These are phyloP conservation scores for Spergularia marina DNA, from an alignment of 148 eudicot species.

Conservation along the genomic window DNA sequence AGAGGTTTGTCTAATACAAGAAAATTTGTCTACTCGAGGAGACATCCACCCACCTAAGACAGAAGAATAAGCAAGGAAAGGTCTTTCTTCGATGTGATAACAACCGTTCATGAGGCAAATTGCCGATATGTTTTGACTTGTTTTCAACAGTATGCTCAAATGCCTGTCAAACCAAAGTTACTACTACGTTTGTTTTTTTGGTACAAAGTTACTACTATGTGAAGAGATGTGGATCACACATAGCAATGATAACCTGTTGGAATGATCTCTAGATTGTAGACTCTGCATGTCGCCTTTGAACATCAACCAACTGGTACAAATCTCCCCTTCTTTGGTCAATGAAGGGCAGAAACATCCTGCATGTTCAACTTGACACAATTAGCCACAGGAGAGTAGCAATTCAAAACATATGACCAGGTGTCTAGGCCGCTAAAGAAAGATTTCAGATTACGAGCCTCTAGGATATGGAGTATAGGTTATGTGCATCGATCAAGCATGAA, in stretches of 20 bases:
- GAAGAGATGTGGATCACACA: no score
- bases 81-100: background rate
- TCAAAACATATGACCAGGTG: no score
- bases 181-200: no score
- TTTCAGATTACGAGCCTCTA: background rate
- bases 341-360: constrained; percentile 46
- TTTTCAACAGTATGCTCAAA: no score
- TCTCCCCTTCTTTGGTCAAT: constrained; percentile 52
- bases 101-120: no score
- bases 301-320: constrained; percentile 49
- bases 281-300: constrained; percentile 29
- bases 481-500: no score
- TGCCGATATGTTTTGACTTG: no score
- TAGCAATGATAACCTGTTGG: background rate
- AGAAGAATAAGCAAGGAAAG: background rate
- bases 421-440: background rate
- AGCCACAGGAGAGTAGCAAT: no score
- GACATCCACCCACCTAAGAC: constrained; percentile 6
- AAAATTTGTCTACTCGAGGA: background rate
- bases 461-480: background rate
- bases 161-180: no score
- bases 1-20: background rate
- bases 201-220: no score
- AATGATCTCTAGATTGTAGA: background rate
- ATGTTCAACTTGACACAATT: constrained; percentile 15